Conservation (phyloP, 805 yeast species). For the Jamesozyma rosinii region DNA sequence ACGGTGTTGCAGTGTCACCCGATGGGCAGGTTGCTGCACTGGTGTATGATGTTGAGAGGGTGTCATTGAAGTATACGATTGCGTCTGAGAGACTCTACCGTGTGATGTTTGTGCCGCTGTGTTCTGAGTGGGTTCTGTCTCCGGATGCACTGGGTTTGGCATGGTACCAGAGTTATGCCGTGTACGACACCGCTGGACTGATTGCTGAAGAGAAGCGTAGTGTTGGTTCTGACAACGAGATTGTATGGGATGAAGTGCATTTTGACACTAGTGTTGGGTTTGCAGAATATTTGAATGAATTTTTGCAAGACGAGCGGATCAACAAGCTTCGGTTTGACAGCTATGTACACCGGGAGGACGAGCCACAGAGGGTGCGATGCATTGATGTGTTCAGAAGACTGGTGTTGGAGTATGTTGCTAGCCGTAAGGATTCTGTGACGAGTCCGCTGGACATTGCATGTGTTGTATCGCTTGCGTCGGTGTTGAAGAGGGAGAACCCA, state of each 20-base stretch:
- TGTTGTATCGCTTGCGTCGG: constrained; percentile 14
- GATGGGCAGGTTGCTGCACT: constrained; percentile 26
- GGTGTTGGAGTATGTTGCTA: constrained; percentile 22
- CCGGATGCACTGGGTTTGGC: constrained; percentile 24
- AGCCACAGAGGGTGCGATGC: constrained; percentile 5
- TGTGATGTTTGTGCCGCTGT: constrained; percentile 22
- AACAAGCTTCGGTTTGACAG: constrained; percentile 18
- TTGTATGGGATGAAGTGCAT: background rate
- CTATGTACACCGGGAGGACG: constrained; percentile 10
- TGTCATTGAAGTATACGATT: constrained; percentile 24
- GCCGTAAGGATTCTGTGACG: constrained; percentile 10
- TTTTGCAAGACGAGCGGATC: constrained; percentile 13
- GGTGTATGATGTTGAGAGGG: constrained; percentile 21
- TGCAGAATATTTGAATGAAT: constrained; percentile 12
- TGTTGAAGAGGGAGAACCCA: constrained; percentile 8
- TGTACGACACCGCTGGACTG: constrained; percentile 14
- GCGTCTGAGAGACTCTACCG: constrained; percentile 21
- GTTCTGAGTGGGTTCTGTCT: constrained; percentile 21
- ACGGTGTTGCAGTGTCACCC: constrained; percentile 23
- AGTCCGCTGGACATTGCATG: constrained; percentile 24
- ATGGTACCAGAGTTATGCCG: constrained; percentile 29
- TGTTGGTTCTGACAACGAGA: background rate
- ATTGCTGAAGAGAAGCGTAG: background rate
- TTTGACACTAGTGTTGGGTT: constrained; percentile 14
- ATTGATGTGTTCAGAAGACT: constrained; percentile 16